phyloP scores from a whole-genome alignment of 768 basidiomycete species.

The Gymnopilus junonius region DNA sequence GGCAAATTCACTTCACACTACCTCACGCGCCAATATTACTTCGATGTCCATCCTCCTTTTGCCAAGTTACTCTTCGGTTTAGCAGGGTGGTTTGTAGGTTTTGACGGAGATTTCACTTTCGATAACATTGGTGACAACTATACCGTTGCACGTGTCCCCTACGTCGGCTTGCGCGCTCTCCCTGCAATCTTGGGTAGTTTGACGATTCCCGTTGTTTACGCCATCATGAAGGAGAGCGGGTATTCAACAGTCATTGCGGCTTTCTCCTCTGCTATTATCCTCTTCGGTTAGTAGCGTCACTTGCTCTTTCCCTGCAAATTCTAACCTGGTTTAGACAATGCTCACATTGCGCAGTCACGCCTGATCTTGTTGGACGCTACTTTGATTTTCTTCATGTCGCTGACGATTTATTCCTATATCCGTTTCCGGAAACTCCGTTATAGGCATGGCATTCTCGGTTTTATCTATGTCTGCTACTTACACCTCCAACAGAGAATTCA shows the following conservation, averaged over 20 bases:
- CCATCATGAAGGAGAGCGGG: constrained; percentile 97
- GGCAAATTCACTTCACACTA: constrained; percentile 98
- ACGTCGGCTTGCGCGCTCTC: constrained; percentile 90
- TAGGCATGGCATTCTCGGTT: constrained; percentile 55
- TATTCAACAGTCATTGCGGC: constrained; percentile 91
- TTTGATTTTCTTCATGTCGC: constrained; percentile 93
- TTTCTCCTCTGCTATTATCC: constrained; percentile 83
- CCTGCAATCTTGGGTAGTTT: constrained; percentile 91
- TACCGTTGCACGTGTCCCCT: constrained; percentile 84
- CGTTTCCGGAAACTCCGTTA: constrained; percentile 96
- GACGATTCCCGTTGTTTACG: constrained; percentile 90
- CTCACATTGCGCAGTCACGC: constrained; percentile 94
- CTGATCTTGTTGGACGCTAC: constrained; percentile 95
- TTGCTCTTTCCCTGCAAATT: background rate
- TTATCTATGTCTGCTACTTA: no score
- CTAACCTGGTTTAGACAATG: constrained; percentile 72
- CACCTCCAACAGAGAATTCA: constrained; percentile 68
- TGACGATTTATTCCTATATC: constrained; percentile 92
- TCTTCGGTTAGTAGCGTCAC: constrained; percentile 81
- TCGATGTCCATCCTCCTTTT: constrained; percentile 98
- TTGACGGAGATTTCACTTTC: constrained; percentile 93
- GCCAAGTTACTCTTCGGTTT: constrained; percentile 95
- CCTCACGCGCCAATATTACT: constrained; percentile 93
- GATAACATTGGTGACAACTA: constrained; percentile 97
- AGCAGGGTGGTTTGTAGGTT: constrained; percentile 96